Base-by-base conservation (phyloP, 345 rosid species). In the Durio zibethinus region DNA sequence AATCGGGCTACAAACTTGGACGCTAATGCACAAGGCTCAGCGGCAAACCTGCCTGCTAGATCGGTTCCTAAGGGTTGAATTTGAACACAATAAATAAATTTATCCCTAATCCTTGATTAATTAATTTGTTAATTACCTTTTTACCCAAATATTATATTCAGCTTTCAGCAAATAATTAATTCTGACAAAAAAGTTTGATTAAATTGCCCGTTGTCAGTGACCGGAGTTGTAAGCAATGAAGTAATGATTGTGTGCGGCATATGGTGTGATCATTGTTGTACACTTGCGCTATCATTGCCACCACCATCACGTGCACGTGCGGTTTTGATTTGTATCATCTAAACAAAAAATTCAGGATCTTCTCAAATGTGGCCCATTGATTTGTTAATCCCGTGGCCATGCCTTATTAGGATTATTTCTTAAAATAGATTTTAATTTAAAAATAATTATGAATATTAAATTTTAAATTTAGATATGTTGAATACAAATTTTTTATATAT, bases 31-130 rank as follows among this genome's bases (percentile, higher is more conserved):
- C 82, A 54, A 73, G 80, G 68, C 66, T 68, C 70, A 80, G 88
- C 89, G 87, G 78, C 86, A 87, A 87, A 81, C n/a, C n/a, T n/a
- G 5, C 83, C 81, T 81, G 89, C 83, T 79, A 78, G 88, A 82
- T 89, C 86, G 84, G 85, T 84, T 89, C 82, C 66, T 61, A 40
- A 78, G 86, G 50, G 61, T 84, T 85, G 85, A 68, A 82, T 78
- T 82, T 83, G 65, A 80, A 79, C 77, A 40, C 70, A 14, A 23
- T 21, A 59, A 53, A 70, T 73, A 81, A 68, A 59, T 53, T 54
- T 35, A 59, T 23, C 62, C 21, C 16, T 77, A 72, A 77, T 75
- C 77, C 48, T 31, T 11, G 25, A 45, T 56, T 69, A 65, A 63
- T 77, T 43, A 81, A 57, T 72, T 77, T 66, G 27, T 36, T 79